A percentile compares a stretch with the other conserved stretches of the same genome.
phyloP scores from a whole-genome alignment of 1,139 yeast species.

The Kodamaea derodonti region DNA sequence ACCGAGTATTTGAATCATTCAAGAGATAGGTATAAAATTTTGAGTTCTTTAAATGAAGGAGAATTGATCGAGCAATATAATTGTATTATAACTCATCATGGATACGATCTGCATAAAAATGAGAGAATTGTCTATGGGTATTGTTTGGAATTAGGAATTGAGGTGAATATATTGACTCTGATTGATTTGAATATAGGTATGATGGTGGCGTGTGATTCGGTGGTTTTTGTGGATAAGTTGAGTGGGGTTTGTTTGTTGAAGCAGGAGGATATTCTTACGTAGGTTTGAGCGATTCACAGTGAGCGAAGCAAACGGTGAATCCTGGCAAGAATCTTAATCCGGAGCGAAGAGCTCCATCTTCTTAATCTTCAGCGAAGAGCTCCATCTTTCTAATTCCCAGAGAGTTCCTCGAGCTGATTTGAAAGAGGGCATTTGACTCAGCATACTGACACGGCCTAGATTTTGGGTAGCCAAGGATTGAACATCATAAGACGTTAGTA shows the following conservation, averaged over 20 bases:
- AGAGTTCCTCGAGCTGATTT: too few species aligned
- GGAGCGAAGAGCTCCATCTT: too few species aligned
- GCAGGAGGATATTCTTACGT: constrained; percentile 4
- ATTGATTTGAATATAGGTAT: constrained; percentile 37
- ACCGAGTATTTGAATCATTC: constrained; percentile 14
- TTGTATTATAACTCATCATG: constrained; percentile 27
- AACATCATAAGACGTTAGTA: too few species aligned
- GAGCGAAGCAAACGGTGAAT: too few species aligned
- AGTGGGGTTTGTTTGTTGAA: constrained; percentile 31
- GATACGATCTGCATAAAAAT: constrained; percentile 11
- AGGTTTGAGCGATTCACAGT: too few species aligned
- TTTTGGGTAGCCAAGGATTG: too few species aligned
- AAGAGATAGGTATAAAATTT: constrained; percentile 21
- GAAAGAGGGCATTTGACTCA: too few species aligned
- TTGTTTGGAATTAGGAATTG: constrained; percentile 45
- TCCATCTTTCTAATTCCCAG: too few species aligned
- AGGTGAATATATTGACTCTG: constrained; percentile 33
- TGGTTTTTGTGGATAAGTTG: constrained; percentile 34
- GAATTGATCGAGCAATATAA: constrained; percentile 11
- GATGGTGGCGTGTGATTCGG: constrained; percentile 35
- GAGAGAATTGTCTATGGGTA: constrained; percentile 26
- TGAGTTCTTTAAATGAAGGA: constrained; percentile 17
- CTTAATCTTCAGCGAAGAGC: too few species aligned
- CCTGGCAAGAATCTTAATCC: too few species aligned
- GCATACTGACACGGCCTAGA: too few species aligned